Base-by-base conservation (phyloP, 176 grass and related monocot genomes). In the Microstegium vimineum region DNA sequence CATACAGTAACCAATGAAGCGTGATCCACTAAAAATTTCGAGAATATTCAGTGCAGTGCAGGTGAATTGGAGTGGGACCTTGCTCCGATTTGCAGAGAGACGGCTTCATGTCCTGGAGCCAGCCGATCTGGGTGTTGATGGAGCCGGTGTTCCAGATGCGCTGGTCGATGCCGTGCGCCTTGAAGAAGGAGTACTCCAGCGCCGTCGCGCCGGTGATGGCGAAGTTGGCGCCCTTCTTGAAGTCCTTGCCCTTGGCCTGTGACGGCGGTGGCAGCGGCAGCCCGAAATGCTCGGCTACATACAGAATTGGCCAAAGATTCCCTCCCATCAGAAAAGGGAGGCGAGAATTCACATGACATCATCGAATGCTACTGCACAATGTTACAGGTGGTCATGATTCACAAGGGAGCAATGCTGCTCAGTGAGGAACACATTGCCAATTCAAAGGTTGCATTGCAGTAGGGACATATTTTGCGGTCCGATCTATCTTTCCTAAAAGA, bases 131-230 rank as follows among this genome's bases (percentile, higher is more conserved):
- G 66, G 90, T 91, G 83, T 78, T 85, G 73, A 98, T 74, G 71
- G 95, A 98, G 74, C 88, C 95, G 4, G 93, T 98, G 84, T 94
- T 92, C 95, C 95, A 98, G 36, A 94, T 89, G 35, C 77, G 85
- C 68, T 72, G 47, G 64, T 90, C 84, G 51, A 94, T 88, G 42
- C 92, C 92, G 12, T 85, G 86, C 2, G 82, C 76, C 76, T 89
- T 89, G 84, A 98, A 98, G 90, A 94, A 98, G 28, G 86, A 83
- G 61, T 79, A 89, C 43, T 93, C 90, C 45, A 94, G 64, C 3
- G 95, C 86, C 12, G 92, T 94, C 18, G 89, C 92, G 22, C 89
- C 89, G 11, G 89, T 94, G 65, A 91, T 87, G 84, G 92, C 89
- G 51, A 94, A 94, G 76, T 94, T 94, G 41, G 89, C 92, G n/a